Percentiles rank a stretch among this genome's conserved stretches.
Conservation (phyloP, 768 basidiomycete species). For the Termitomyces sp. region DNA sequence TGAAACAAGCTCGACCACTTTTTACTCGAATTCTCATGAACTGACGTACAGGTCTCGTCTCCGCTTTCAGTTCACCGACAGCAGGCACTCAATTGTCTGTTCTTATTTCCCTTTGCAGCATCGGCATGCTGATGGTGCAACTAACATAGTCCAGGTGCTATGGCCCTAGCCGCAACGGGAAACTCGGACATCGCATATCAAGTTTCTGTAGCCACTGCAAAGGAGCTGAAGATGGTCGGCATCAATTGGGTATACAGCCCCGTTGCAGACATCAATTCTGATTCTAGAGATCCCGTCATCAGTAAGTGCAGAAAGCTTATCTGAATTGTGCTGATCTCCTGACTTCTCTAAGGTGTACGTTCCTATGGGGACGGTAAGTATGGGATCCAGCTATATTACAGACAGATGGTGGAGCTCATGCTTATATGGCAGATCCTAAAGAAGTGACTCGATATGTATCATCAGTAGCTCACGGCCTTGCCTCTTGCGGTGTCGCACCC, state of each 20-base stretch:
- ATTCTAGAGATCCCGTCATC: slow-evolving; percentile 65
- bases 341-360: slow-evolving; percentile 43
- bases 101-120: background rate
- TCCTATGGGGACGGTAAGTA: slow-evolving; percentile 60
- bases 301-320: slow-evolving; percentile 29
- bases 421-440: slow-evolving; percentile 38
- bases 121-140: background rate
- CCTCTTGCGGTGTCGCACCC: slow-evolving; percentile 45
- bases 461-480: slow-evolving; percentile 44
- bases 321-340: background rate
- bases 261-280: slow-evolving; percentile 69
- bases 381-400: background rate
- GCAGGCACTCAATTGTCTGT: slow-evolving; percentile 68
- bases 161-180: slow-evolving; percentile 60
- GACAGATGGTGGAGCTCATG: background rate
- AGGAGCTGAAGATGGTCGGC: slow-evolving; percentile 53
- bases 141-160: slow-evolving; percentile 58
- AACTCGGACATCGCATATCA: slow-evolving; percentile 37
- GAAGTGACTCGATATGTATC: slow-evolving; percentile 43
- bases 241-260: slow-evolving; percentile 73
- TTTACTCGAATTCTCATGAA: background rate
- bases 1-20: background rate
- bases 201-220: slow-evolving; percentile 41
- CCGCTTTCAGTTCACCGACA: slow-evolving; percentile 48
- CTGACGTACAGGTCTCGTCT: slow-evolving; percentile 48